Base-by-base conservation (phyloP, 2,329 filamentous ascomycete genomes). In the Sarocladium strictum region DNA sequence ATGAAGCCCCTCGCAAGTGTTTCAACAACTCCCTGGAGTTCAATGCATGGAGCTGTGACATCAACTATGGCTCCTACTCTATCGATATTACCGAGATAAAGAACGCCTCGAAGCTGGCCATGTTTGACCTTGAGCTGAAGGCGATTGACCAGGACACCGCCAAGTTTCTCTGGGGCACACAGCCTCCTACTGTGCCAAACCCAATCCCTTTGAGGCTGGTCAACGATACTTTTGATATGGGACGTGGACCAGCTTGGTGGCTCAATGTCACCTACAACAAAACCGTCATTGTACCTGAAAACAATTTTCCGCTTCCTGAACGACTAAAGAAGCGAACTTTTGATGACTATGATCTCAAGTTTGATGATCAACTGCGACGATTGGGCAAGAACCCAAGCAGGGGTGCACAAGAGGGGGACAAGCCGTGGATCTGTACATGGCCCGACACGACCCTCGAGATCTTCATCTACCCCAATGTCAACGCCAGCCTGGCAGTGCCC, bases 31-130 rank as follows among this genome's bases (percentile, higher is more conserved):
- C 76, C 1, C 72, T 66, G 1, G 77, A 84, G 60, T 70, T 73
- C n/a, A 66, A 74, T 51, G 79, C 84, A 1, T 89, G 86, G 86
- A 80, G 74, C 56, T 89, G 86, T 64, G 73, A 79, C 12, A 72
- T 86, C 27, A 69, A 72, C 1, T 71, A 72, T 45, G 69, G 69
- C 5, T 68, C 73, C 43, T 75, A 77, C 52, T 65, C 70, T 1
- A 66, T 82, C 67, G 66, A 69, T 1, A 66, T 83, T 17, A 58
- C 57, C 19, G 62, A 55, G 24, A 58, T 67, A 3, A 45, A 57
- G 2, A 60, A 65, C 14, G 62, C 59, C 51, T 60, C 59, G 15
- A 61, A 60, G 40, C 68, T 62, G 21, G 61, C 59, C 15, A 67
- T 70, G 15, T 83, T 81, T 58, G 64, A 70, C 12, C 57, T 75